Evolutionary conservation across 805 yeast species (phyloP), one percentile per base, ranked within the genome.

Genomic region (Yarrowia sp.): DNA sequence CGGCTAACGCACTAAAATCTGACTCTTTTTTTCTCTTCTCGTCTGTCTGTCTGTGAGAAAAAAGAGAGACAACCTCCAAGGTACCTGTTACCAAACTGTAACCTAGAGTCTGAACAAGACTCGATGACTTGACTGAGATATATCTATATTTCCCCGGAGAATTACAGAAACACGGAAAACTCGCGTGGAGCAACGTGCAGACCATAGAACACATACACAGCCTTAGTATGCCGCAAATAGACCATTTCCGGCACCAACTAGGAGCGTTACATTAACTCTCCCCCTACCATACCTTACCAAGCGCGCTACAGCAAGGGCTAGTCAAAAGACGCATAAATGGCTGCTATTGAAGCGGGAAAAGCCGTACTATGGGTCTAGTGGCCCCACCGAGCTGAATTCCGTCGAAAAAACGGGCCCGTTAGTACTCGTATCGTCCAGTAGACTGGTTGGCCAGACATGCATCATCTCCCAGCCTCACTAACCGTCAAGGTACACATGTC

Each of bases 401-500:
- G 41, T 11, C 12, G 16, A 24, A 43, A 43, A 43, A 16, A 7
- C 16, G 10, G 22, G 6, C 30, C 16, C 30, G 16, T 21, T 24
- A 11, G 28, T 43, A 2, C 12, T 2, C 5, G 4, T 19, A 19
- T 9, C 24, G 14, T 5, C 24, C 19, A 2, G 21, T 38, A 19
- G 43, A 19, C 16, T 10, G 24, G 24, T 19, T 1, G n/a, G n/a
- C 4, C 16, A 8, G 19, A 35, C 19, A 16, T 16, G 8, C 17
- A 12, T 9, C 8, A 22, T 24, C 22, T 16, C 9, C 51, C 51
- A 46, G 33, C 51, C 26, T 8, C 7, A 8, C 28, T 46, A 48
- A 48, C 54, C 54, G 17, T 30, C 54, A 48, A 48, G 54, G 54
- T 48, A 19, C 54, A 30, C 38, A n/a, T n/a, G 38, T 48, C 38